phyloP scores from a whole-genome alignment of 352 stramenopile species.

The Pythium brachiatum region DNA sequence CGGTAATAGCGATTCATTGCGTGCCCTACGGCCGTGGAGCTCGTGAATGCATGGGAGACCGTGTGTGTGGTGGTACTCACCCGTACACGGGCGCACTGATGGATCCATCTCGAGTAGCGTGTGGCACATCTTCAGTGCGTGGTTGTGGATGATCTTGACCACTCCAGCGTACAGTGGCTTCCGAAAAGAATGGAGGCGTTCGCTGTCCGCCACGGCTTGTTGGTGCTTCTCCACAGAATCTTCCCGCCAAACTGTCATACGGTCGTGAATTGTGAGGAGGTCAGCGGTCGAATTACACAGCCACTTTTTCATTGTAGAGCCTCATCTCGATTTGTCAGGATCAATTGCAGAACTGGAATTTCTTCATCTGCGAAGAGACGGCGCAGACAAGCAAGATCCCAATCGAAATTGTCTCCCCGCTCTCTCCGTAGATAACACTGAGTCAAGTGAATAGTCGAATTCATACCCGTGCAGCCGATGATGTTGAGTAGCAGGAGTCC shows the following conservation, averaged over 20 bases:
- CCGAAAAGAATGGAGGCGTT: background rate
- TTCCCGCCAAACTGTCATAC: background rate
- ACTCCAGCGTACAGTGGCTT: background rate
- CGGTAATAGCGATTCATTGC: background rate
- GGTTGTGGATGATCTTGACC: background rate
- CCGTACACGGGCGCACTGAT: background rate
- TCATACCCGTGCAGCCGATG: constrained; percentile 12
- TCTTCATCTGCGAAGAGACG: background rate
- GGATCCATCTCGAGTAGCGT: background rate
- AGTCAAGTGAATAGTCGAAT: constrained; percentile 22
- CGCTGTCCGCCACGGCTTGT: background rate
- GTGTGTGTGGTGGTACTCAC: background rate
- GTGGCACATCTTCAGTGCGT: background rate
- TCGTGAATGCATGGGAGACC: background rate
- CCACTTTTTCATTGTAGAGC: constrained; percentile 18
- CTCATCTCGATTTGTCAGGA: constrained; percentile 20
- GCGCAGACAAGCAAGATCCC: constrained; percentile 8
- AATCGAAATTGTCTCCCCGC: constrained; percentile 6
- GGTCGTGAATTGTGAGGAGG: constrained; percentile 8
- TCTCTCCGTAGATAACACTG: constrained; percentile 11
- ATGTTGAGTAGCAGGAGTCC: constrained; percentile 24
- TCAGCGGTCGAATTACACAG: constrained; percentile 8
- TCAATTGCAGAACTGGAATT: constrained; percentile 10
- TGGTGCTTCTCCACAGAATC: background rate
- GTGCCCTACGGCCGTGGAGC: background rate